Evolutionary conservation across 2,329 filamentous ascomycete species (phyloP), one percentile per base, ranked within the genome.

Genomic region (Aspergillus floridensis): DNA sequence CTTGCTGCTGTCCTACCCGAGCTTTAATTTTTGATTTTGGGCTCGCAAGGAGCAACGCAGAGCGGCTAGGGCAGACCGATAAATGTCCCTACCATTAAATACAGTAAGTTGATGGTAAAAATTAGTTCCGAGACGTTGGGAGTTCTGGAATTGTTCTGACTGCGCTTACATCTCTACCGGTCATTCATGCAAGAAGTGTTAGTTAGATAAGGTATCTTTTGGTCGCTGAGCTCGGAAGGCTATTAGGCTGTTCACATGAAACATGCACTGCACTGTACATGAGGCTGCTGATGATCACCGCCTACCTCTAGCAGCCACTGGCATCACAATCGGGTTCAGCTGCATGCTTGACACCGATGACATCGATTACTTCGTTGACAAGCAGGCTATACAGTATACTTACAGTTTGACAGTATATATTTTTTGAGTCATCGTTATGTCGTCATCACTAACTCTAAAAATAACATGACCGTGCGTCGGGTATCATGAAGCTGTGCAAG

Each of bases 371-470:
- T 44, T 44, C 3, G 2, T 44, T 41, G 16, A 41, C 38, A 7
- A 41, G 16, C 16, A 41, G 16, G 16, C 12, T 16, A 35, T 8
- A 29, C 26, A 35, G 32, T 35, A 41, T 41, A 35, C 11, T 19
- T 14, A n/a, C 16, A 19, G 16, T 19, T 14, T 7, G 16, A 19
- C 38, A 44, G 38, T 12, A 35, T 16, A 35, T 35, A 6, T 44
- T 2, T 7, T 7, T 19, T 19, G 14, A 19, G 16, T n/a, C 16
- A 16, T 8, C 16, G 8, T 3, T 19, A 8, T 44, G 14, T n/a
- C 16, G 16, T 44, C 38, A 44, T 52, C 53, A 59, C 54, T 53
- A 50, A 22, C 52, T 57, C 59, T 61, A 61, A 57, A 50, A 61
- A 61, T 61, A 59, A 46, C 29, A 55, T 19, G 29, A 16, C 54